A percentile compares a stretch with the other conserved stretches of the same genome.
Conservation (phyloP, 139 green algal species). For the Haematococcus lacustris region DNA sequence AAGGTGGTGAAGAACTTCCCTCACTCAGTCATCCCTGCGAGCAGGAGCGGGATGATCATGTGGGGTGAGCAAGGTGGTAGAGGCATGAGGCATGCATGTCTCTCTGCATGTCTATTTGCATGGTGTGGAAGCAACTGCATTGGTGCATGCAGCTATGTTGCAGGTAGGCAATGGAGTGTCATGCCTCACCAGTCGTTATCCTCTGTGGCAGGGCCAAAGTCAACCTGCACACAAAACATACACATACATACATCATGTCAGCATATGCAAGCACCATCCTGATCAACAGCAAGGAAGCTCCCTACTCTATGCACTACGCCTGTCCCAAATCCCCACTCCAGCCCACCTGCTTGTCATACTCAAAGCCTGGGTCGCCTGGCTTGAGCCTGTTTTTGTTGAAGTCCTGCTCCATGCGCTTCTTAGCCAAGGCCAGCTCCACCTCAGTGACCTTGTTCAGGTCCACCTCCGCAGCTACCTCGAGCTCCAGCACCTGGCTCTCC, state of each 20-base stretch:
- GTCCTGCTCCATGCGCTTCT: slow-evolving; percentile 27
- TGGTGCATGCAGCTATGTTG: background rate
- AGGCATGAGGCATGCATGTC: no score
- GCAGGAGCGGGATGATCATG: no score
- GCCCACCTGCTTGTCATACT: slow-evolving; percentile 33
- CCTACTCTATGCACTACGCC: background rate
- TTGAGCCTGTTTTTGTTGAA: slow-evolving; percentile 22
- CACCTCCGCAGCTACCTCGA: background rate
- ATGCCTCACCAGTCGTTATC: slow-evolving; percentile 5
- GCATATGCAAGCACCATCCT: background rate
- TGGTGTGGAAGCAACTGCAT: background rate
- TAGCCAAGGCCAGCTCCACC: slow-evolving; percentile 28
- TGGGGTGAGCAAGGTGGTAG: no score
- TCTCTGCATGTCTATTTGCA: no score
- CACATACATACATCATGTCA: background rate
- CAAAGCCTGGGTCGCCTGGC: slow-evolving; percentile 22
- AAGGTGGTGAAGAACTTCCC: no score
- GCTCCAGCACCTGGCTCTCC: slow-evolving; percentile 3
- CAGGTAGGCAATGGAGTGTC: background rate
- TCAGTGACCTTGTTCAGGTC: slow-evolving; percentile 24
- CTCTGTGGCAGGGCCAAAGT: background rate
- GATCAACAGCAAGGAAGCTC: background rate
- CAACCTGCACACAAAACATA: background rate
- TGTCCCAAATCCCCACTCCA: background rate
- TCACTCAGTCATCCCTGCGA: no score